Evolutionary conservation across 805 yeast species (phyloP), one percentile per base, ranked within the genome.

Genomic region (Starmera amethionina): DNA sequence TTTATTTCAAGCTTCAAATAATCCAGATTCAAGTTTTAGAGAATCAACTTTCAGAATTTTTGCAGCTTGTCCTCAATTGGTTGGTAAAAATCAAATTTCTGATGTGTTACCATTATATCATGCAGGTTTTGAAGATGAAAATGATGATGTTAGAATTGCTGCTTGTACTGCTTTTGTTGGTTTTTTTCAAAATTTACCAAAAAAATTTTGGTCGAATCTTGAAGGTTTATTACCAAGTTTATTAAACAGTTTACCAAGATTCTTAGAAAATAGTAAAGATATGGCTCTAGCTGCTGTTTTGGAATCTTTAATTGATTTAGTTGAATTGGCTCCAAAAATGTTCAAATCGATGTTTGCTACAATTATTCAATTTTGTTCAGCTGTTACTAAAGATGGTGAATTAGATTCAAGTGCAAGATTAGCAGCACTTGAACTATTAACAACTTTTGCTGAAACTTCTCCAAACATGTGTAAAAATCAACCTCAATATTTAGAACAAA

Each of bases 381-480:
- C 78, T 13, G 90, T 93, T 29, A 75, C 87, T 39, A 86, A 84
- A 53, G 81, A 87, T 62, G 75, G 72, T 52, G 94, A 85, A 16
- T 64, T 88, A 49, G 97, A 87, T 25, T 72, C 87, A 16, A 63
- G 68, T 37, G 80, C 96, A 5, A 76, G 98, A 56, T 69, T 86
- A 52, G 82, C 93, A 1, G 93, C 96, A 5, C 65, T 93, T 46
- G 98, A 93, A 63, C 71, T 93, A 42, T 67, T 88, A 50, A 85
- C 95, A 6, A 83, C 95, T 0, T 93, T 93, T 56, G 77, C 93
- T 44, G 98, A 93, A 58, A 82, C 84, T 22, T 83, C 96, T 9
- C 97, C 98, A 32, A 79, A 79, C 39, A 93, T 93, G 98, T 90
- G 97, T 67, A 84, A 84, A 56, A 64, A 77, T 29, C 85, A 85